phyloP scores from a whole-genome alignment of 2,329 filamentous ascomycete species.

The Didymosphaeria variabile region DNA sequence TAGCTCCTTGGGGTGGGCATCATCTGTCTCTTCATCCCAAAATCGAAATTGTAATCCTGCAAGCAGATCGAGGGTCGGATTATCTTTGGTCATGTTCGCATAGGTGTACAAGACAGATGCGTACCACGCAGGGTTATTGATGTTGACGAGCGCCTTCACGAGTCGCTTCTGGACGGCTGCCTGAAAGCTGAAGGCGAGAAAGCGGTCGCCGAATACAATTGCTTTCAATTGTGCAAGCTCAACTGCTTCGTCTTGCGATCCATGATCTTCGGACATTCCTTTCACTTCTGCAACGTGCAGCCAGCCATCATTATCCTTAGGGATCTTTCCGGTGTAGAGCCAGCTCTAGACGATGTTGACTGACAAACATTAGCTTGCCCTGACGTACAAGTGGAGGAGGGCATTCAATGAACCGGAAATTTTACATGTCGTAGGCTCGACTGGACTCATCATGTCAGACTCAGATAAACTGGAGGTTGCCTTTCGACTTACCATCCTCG shows the following conservation, averaged over 20 bases:
- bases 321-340: constrained; percentile 3
- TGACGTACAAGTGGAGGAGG: background rate
- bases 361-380: background rate
- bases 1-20: background rate
- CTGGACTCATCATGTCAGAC: background rate
- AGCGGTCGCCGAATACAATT: constrained; percentile 3
- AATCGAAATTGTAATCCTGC: background rate
- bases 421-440: background rate
- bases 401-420: background rate
- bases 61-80: background rate
- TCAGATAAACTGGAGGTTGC: background rate
- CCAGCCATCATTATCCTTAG: background rate
- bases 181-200: background rate
- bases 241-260: no score
- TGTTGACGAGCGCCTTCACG: background rate
- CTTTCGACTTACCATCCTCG: background rate
- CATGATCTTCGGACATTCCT: background rate
- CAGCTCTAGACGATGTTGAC: constrained; percentile 3
- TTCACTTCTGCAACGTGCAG: background rate
- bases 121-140: background rate
- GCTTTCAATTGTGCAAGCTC: background rate
- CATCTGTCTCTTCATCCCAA: background rate
- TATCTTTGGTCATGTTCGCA: background rate
- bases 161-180: background rate
- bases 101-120: background rate